These are phyloP conservation scores for Syzygium malaccense DNA, from an alignment of 441 rosid species.

Conservation along the genomic window DNA sequence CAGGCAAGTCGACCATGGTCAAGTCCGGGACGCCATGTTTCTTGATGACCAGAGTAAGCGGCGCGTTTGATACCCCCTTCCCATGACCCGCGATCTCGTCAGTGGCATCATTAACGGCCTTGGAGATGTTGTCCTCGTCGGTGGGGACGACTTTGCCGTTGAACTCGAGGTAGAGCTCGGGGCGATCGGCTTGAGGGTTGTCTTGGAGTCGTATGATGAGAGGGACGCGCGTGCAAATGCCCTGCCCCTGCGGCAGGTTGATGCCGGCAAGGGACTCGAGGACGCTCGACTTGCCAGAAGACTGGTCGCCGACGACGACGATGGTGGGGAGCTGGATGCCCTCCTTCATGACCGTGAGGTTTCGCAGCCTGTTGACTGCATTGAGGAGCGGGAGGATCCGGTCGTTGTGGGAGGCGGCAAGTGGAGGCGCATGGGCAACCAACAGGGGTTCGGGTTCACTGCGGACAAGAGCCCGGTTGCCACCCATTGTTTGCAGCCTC, in stretches of 20 bases:
- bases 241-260: background rate
- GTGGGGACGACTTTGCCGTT: background rate
- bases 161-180: background rate
- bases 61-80: background rate
- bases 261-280: background rate
- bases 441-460: too few species aligned
- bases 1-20: background rate
- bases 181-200: background rate
- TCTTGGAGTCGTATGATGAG: background rate
- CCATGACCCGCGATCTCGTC: background rate
- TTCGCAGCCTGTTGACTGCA: background rate
- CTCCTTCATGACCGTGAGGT: background rate
- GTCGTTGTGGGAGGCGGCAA: too few species aligned
- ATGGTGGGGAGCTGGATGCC: background rate
- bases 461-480: background rate
- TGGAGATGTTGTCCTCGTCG: background rate
- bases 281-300: background rate
- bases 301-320: background rate
- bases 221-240: background rate
- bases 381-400: background rate
- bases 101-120: background rate
- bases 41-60: background rate
- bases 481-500: background rate
- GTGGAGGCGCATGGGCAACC: too few species aligned
- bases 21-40: background rate